Conservation (phyloP, 257 asterid genomes). For the Hygrophila difformis region DNA sequence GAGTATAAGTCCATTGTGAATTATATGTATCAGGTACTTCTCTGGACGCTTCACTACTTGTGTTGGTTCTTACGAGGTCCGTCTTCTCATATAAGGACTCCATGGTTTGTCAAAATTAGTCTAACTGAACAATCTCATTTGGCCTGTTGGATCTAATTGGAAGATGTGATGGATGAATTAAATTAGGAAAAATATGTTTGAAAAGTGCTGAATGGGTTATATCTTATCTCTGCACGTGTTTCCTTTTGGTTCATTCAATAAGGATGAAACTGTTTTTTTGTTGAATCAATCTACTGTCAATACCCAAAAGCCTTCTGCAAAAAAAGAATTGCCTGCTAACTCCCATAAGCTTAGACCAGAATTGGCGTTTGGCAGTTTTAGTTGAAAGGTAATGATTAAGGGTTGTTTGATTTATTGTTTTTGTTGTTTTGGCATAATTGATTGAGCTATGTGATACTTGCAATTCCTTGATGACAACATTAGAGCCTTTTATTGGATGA, state of each 20-base stretch:
- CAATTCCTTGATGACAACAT: too few relatives aligned
- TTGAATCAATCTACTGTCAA: conserved; percentile 26
- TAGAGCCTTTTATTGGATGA: too few relatives aligned
- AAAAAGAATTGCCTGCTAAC: conserved; percentile 21
- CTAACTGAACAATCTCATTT: background rate
- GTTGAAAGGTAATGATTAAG: too few relatives aligned
- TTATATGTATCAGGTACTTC: too few relatives aligned
- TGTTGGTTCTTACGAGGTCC: too few relatives aligned
- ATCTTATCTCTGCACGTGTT: conserved; percentile 34
- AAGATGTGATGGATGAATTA: background rate
- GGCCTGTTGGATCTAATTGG: background rate
- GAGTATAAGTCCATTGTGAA: too few relatives aligned
- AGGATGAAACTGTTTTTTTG: conserved; percentile 64
- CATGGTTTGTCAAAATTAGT: too few relatives aligned
- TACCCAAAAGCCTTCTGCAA: conserved; percentile 16
- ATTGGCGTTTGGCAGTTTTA: conserved; percentile 46
- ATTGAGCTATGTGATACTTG: too few relatives aligned
- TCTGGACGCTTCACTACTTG: too few relatives aligned
- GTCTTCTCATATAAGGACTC: too few relatives aligned
- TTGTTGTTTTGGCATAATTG: too few relatives aligned
- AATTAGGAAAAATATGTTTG: conserved; percentile 3
- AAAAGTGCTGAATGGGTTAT: conserved; percentile 1
- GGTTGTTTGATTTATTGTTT: too few relatives aligned
- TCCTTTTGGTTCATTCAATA: conserved; percentile 85
- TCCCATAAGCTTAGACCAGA: conserved; percentile 26